Percentiles rank a stretch among this genome's conserved stretches.
These are phyloP conservation scores for Glaciozyma martinii DNA, from an alignment of 768 basidiomycete species.

Conservation along the genomic window DNA sequence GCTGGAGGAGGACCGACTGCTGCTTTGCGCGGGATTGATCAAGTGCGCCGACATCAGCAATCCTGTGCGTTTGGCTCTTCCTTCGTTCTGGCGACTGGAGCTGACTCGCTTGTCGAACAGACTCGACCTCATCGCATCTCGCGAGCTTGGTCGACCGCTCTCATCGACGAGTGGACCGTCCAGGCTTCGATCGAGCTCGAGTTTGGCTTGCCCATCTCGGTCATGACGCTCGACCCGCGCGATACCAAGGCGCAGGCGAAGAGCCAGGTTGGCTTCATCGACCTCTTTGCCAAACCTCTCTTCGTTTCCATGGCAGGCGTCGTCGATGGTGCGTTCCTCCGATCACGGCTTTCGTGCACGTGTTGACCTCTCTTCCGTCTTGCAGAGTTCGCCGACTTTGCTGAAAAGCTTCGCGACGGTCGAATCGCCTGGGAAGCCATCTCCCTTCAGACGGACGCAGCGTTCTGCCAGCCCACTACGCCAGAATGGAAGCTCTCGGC, in stretches of 20 bases:
- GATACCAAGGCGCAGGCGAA: constrained; percentile 57
- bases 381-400: constrained; percentile 60
- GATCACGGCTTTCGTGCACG: neutral
- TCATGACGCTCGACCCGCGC: constrained; percentile 39
- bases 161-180: constrained; percentile 81
- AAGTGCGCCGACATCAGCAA: constrained; percentile 99
- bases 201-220: constrained; percentile 61
- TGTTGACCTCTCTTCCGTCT: neutral
- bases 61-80: constrained; percentile 58
- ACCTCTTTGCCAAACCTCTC: constrained; percentile 69
- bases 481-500: neutral
- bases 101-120: constrained; percentile 43
- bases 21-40: constrained; percentile 81
- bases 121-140: constrained; percentile 86
- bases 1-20: constrained; percentile 47
- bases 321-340: constrained; percentile 56
- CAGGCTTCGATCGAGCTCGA: constrained; percentile 80
- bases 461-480: constrained; percentile 6
- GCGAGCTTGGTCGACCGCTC: constrained; percentile 79
- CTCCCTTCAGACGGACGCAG: constrained; percentile 23
- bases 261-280: constrained; percentile 83
- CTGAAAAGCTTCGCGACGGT: constrained; percentile 60
- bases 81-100: neutral
- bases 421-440: constrained; percentile 56
- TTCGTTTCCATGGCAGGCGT: constrained; percentile 64